phyloP scores from a whole-genome alignment of 2,329 filamentous ascomycete species.

The Thermoascus crustaceus region DNA sequence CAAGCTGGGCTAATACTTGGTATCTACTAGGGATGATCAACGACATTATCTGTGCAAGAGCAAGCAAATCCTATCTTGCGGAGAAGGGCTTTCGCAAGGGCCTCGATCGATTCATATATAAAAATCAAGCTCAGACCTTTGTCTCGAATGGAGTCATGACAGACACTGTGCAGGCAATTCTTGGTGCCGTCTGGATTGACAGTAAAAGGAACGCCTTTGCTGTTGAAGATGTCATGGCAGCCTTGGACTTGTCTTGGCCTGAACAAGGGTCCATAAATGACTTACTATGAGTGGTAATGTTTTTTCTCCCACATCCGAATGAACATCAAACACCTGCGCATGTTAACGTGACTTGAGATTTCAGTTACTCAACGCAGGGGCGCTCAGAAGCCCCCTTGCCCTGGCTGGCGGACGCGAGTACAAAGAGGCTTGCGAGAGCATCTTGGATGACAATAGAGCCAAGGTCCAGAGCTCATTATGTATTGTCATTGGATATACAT shows the following conservation, averaged over 20 bases:
- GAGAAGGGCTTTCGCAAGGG: constrained; percentile 5
- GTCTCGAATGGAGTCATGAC: constrained; percentile 18
- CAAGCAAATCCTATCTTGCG: constrained; percentile 10
- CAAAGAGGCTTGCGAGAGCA: too few species aligned
- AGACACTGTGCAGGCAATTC: constrained; percentile 24
- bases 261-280: too few species aligned
- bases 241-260: constrained; percentile 8
- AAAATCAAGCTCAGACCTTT: constrained; percentile 10
- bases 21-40: constrained; percentile 1
- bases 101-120: constrained; percentile 7
- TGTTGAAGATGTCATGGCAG: constrained; percentile 6
- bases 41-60: not conserved
- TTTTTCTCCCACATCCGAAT: not conserved
- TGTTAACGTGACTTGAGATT: not conserved
- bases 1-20: not conserved
- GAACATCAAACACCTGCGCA: not conserved
- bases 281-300: not conserved
- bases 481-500: not conserved
- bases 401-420: not conserved
- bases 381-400: not conserved
- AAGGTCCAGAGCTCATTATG: not conserved
- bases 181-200: constrained; percentile 27
- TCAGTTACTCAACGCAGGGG: not conserved
- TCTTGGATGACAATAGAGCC: too few species aligned
- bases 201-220: constrained; percentile 10